Percentiles rank a stretch among this genome's conserved stretches.
These are phyloP conservation scores for Aspergillus sp. DNA, from an alignment of 2,329 filamentous ascomycete genomes.

Conservation along the genomic window DNA sequence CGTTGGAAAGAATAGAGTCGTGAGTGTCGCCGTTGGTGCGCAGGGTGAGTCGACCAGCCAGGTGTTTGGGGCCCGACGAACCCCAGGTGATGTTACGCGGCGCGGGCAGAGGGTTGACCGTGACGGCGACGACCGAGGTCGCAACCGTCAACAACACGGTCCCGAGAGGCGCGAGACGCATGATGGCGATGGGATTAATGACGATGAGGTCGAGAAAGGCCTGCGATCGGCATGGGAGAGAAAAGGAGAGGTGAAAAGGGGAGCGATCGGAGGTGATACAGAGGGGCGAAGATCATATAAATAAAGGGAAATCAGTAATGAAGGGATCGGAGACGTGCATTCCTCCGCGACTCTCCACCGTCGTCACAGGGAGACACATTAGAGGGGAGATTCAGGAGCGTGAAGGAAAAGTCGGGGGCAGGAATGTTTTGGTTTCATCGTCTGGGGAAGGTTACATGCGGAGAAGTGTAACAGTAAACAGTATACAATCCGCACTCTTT, in stretches of 20 bases:
- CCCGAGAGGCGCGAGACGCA: slow-evolving; percentile 27
- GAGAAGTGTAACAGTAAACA: neutral
- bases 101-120: slow-evolving; percentile 55
- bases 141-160: slow-evolving; percentile 30
- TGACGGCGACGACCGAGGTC: slow-evolving; percentile 40
- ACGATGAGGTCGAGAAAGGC: neutral
- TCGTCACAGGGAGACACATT: neutral
- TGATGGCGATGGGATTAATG: slow-evolving; percentile 11
- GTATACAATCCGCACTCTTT: too few species aligned
- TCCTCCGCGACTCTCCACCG: too few species aligned
- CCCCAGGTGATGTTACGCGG: slow-evolving; percentile 55
- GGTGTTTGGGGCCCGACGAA: slow-evolving; percentile 47
- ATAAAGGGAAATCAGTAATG: neutral
- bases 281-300: neutral
- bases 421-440: neutral
- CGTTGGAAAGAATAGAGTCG: slow-evolving; percentile 41
- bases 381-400: neutral
- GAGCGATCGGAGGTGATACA: neutral
- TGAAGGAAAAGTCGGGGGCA: neutral
- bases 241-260: neutral
- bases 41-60: slow-evolving; percentile 40
- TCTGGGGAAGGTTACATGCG: neutral
- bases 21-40: slow-evolving; percentile 31
- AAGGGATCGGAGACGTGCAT: neutral
- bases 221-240: neutral